Percentiles rank a stretch among this genome's conserved stretches.
Conservation (phyloP, 2,329 filamentous ascomycete species). For the Ophiostoma angusticollis region DNA sequence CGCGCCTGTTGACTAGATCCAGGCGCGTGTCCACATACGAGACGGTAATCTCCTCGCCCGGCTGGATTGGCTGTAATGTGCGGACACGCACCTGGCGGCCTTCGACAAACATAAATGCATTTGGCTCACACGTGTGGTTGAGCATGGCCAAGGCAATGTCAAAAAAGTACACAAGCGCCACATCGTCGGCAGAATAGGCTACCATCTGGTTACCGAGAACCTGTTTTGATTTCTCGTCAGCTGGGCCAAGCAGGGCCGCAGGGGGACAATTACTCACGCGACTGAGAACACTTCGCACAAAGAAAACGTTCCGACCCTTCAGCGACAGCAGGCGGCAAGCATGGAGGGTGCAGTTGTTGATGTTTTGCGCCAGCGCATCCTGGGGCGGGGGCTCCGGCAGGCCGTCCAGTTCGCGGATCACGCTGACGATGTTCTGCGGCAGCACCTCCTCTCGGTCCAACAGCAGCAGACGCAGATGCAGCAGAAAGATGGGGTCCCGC, state of each 20-base stretch:
- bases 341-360: constrained; percentile 6
- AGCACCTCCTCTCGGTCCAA: constrained; percentile 16
- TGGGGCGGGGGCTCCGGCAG: neutral
- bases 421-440: constrained; percentile 3
- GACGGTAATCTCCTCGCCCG: constrained; percentile 24
- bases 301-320: constrained; percentile 1
- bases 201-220: constrained; percentile 9
- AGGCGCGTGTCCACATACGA: constrained; percentile 19
- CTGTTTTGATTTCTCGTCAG: neutral
- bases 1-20: constrained; percentile 15
- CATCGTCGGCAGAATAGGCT: neutral
- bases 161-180: constrained; percentile 11
- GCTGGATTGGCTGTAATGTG: constrained; percentile 19
- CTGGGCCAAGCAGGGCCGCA: neutral
- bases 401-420: neutral
- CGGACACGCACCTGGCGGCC: constrained; percentile 20
- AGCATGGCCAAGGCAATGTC: constrained; percentile 21
- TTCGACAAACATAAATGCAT: constrained; percentile 22
- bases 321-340: neutral
- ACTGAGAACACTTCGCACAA: constrained; percentile 5
- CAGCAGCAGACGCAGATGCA: constrained; percentile 17
- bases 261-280: neutral
- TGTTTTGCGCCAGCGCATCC: neutral
- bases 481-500: constrained; percentile 8
- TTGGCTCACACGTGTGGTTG: constrained; percentile 26